Conservation (phyloP, 2,329 filamentous ascomycete species). For the Penicillium sp. region DNA sequence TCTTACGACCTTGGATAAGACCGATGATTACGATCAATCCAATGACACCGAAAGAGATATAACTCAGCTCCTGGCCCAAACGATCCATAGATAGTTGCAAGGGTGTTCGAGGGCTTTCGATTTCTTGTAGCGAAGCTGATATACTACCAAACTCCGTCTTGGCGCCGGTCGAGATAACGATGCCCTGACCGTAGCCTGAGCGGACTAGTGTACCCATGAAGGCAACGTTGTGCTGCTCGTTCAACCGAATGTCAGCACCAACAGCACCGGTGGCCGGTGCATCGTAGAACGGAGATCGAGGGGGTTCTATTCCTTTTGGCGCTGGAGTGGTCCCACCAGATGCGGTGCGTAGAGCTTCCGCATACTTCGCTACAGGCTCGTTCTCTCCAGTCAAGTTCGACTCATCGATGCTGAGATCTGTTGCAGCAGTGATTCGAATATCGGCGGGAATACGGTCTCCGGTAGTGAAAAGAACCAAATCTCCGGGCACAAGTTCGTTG, state of each 20-base stretch:
- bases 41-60: conserved; percentile 94
- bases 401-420: conserved; percentile 89
- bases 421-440: conserved; percentile 85
- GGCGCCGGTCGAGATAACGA: conserved; percentile 94
- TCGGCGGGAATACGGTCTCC: conserved; percentile 96
- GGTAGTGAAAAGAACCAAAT: conserved; percentile 89
- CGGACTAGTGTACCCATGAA: conserved; percentile 98
- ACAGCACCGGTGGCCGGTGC: conserved; percentile 58
- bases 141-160: conserved; percentile 96
- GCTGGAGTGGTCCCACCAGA: conserved; percentile 33
- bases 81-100: conserved; percentile 95
- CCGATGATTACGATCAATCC: conserved; percentile 89
- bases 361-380: conserved; percentile 78
- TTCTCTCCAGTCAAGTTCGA: conserved; percentile 97
- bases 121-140: conserved; percentile 87
- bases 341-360: conserved; percentile 55
- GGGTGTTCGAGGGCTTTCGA: conserved; percentile 91
- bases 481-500: conserved; percentile 81
- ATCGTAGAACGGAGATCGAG: conserved; percentile 57
- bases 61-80: conserved; percentile 93
- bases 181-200: conserved; percentile 89
- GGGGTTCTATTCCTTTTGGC: conserved; percentile 36
- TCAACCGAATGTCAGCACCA: conserved; percentile 65
- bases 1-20: conserved; percentile 80
- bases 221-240: conserved; percentile 83